Base-by-base conservation (phyloP, 106 monocot genomes). In the Triglochin maritima region DNA sequence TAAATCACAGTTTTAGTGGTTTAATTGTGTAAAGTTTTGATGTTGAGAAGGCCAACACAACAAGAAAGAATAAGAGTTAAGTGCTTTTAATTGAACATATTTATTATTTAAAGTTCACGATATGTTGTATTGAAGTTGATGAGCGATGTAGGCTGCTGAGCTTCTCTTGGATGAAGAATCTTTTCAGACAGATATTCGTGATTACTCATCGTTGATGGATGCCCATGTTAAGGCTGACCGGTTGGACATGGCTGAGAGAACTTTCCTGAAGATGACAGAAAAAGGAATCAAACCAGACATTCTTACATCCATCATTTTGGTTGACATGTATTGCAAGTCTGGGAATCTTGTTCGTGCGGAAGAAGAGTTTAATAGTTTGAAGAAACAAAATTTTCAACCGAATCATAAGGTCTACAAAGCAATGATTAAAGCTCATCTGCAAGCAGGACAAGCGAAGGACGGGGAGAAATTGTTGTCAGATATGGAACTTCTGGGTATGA, bases 241-340 rank as follows among this genome's bases (percentile, higher is more conserved):
- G 44, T n/a, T 88, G 6, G 69, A 80, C 71, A 77, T 79, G 59
- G 95, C 88, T 3, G 85, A 96, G 71, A 81, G 85, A 63, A 84
- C 86, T 65, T 78, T 90, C 9, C 47, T 64, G 49, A 87, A 83
- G 72, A 90, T 96, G 95, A 79, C 57, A 0, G 85, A 85, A 60
- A 82, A 60, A 17, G 90, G 81, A 60, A 76, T 96, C 17, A 17
- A 65, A 45, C 81, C 90, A 17, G 95, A 96, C 63, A 62, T 82
- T 10, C 44, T 90, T 2, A 80, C 78, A 17, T 79, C 62, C 44
- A 74, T 78, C 46, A 76, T 78, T 5, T 72, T 96, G 29, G 72
- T 96, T 12, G 85, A 88, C 56, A 87, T 96, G 90, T 91, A 96
- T 57, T 67, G 87, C 81, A 79, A 82, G 50, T 49, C 72, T 5